phyloP scores from a whole-genome alignment of 345 rosid species.

The Brassica nigra region DNA sequence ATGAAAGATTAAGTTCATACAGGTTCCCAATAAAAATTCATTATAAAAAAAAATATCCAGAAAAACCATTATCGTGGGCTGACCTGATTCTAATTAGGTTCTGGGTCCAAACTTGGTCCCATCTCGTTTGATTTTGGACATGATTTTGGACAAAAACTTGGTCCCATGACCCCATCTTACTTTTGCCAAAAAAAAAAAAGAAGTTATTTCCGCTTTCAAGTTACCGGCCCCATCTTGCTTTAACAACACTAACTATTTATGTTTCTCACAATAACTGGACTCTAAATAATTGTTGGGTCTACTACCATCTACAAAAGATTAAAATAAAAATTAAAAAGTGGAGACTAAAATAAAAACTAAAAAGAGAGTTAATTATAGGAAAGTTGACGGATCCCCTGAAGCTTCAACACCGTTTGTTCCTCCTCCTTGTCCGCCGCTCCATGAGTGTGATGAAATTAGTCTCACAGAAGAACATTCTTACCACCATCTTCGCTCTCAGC shows the following conservation, averaged over 20 bases:
- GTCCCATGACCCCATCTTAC: neutral
- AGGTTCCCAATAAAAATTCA: neutral
- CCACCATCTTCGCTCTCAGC: neutral
- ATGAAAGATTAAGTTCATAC: no score
- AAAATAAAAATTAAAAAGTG: neutral
- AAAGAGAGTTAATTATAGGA: slow-evolving; percentile 27
- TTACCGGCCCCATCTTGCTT: neutral
- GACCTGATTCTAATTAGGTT: neutral
- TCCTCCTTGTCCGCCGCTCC: slow-evolving; percentile 38
- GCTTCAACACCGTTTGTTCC: slow-evolving; percentile 26
- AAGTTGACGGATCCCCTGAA: slow-evolving; percentile 16
- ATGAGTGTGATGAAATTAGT: neutral
- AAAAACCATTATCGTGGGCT: neutral
- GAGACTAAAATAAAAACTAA: neutral
- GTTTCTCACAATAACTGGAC: slow-evolving; percentile 1
- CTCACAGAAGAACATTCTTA: neutral
- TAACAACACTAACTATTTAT: neutral
- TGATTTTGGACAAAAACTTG: neutral
- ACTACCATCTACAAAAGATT: neutral
- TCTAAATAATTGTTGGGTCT: neutral
- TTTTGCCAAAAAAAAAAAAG: neutral
- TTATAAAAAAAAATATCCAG: neutral
- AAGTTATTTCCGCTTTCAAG: neutral
- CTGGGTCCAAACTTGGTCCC: neutral
- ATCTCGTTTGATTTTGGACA: neutral